These are phyloP conservation scores for Alternaria rosae DNA, from an alignment of 2,329 filamentous ascomycete genomes.

Conservation along the genomic window DNA sequence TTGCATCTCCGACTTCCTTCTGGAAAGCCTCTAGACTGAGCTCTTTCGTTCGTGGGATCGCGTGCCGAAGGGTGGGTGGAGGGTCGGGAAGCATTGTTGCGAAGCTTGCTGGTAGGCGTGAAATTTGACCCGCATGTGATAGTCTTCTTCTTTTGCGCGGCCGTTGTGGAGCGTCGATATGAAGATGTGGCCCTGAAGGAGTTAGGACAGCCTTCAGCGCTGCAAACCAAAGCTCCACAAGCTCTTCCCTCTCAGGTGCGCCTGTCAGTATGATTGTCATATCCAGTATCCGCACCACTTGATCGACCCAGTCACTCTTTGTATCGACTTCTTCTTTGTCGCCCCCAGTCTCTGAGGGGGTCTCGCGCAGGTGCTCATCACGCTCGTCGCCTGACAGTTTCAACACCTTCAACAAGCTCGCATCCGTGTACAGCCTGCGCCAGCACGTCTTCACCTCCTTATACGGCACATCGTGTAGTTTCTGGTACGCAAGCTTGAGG, in stretches of 20 bases:
- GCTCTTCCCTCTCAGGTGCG: constrained; percentile 35
- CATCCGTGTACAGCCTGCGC: constrained; percentile 75
- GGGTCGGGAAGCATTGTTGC: constrained; percentile 10
- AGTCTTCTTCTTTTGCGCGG: constrained; percentile 31
- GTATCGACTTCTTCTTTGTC: constrained; percentile 21
- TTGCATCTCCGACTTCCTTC: constrained; percentile 25
- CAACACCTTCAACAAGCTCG: constrained; percentile 69
- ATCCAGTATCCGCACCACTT: constrained; percentile 73
- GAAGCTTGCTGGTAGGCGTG: constrained; percentile 24
- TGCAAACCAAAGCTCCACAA: constrained; percentile 59
- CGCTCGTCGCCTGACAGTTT: constrained; percentile 27
- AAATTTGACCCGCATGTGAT: neutral
- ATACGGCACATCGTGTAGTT: constrained; percentile 74
- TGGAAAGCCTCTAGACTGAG: constrained; percentile 41
- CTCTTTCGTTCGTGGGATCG: constrained; percentile 28
- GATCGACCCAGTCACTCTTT: constrained; percentile 58
- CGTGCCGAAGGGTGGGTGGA: constrained; percentile 22
- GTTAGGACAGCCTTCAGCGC: constrained; percentile 51
- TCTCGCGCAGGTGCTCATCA: neutral
- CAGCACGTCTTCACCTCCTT: constrained; percentile 71
- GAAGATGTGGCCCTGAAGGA: neutral
- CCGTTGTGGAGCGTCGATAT: constrained; percentile 1
- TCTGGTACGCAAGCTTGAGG: constrained; percentile 66
- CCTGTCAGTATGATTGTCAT: constrained; percentile 76
- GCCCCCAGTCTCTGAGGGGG: neutral